These are phyloP conservation scores for Suillus plorans DNA, from an alignment of 768 basidiomycete species.

Conservation along the genomic window DNA sequence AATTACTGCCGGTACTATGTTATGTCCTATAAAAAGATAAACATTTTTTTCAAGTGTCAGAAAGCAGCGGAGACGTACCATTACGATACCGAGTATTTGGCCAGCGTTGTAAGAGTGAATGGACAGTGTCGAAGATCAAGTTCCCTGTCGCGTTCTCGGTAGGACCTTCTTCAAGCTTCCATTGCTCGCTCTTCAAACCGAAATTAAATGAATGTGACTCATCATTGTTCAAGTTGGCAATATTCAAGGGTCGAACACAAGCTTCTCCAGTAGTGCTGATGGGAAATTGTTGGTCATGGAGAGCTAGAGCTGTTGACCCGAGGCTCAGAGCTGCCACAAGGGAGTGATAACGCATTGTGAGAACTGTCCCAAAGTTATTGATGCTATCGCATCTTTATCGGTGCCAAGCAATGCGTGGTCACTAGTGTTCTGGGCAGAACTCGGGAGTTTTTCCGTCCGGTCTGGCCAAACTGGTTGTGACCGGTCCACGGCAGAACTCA, in stretches of 20 bases:
- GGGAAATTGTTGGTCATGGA: not conserved
- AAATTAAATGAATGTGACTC: not conserved
- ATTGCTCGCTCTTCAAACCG: not conserved
- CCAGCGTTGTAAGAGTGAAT: slow-evolving; percentile 38
- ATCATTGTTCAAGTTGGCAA: not conserved
- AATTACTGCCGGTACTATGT: slow-evolving; percentile 32
- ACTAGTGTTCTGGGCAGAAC: no score
- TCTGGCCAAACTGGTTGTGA: no score
- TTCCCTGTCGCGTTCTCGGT: slow-evolving; percentile 30
- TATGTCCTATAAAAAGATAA: slow-evolving; percentile 24
- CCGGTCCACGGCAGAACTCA: no score
- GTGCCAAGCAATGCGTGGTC: no score
- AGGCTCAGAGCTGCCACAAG: not conserved
- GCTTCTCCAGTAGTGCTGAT: not conserved
- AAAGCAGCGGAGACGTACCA: slow-evolving; percentile 15
- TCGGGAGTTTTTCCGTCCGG: no score
- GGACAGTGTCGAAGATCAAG: slow-evolving; percentile 35
- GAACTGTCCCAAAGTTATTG: not conserved
- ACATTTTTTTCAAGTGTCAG: no score
- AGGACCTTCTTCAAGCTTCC: slow-evolving; percentile 22
- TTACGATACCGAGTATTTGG: slow-evolving; percentile 38
- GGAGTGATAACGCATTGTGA: not conserved
- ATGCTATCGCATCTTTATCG: not conserved
- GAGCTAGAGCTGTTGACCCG: not conserved
- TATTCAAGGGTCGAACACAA: not conserved